Conservation (phyloP, 345 rosid genomes). For the Rhizophora apiculata region DNA sequence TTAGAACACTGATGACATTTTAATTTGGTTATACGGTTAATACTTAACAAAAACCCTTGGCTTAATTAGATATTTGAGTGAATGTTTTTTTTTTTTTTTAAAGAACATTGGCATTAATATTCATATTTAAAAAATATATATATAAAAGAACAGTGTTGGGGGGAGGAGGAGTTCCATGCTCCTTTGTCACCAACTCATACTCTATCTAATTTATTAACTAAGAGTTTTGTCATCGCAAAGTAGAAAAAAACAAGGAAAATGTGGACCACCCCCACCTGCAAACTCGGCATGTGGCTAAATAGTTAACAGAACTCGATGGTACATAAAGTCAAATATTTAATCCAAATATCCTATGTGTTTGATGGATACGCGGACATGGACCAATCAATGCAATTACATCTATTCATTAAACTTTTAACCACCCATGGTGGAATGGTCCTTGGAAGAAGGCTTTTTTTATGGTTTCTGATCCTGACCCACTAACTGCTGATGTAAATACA, state of each 20-base stretch:
- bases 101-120: too few relatives aligned
- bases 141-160: too few relatives aligned
- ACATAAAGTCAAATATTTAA: background rate
- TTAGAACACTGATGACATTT: too few relatives aligned
- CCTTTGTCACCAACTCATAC: too few relatives aligned
- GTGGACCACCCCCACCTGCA: background rate
- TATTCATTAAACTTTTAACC: background rate
- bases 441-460: background rate
- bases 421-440: background rate
- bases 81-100: too few relatives aligned
- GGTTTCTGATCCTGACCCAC: background rate
- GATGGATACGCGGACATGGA: background rate
- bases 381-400: background rate
- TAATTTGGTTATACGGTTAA: too few relatives aligned
- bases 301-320: background rate
- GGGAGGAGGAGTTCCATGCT: too few relatives aligned
- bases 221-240: background rate
- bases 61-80: too few relatives aligned
- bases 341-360: background rate
- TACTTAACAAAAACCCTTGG: too few relatives aligned
- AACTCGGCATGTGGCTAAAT: background rate
- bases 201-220: too few relatives aligned
- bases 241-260: background rate
- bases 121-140: too few relatives aligned
- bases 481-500: background rate